phyloP scores from a whole-genome alignment of 495 filamentous ascomycete genomes.

The Penicillium paradoxum region DNA sequence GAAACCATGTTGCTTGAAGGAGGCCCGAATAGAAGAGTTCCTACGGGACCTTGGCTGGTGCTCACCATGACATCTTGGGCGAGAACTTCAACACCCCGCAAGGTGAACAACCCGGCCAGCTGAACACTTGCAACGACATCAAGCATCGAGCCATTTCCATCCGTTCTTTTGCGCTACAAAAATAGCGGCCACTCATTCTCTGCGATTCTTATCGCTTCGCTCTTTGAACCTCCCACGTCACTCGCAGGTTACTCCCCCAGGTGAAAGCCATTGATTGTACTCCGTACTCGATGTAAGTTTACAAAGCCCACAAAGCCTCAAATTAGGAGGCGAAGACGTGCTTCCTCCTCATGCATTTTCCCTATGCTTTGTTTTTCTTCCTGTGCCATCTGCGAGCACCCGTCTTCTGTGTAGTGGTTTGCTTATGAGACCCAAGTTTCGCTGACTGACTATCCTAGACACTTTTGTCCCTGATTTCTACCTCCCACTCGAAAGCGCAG shows the following conservation, averaged over 20 bases:
- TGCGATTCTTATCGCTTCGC: neutral
- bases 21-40: neutral
- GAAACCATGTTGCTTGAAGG: neutral
- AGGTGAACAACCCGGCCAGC: neutral
- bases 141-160: neutral
- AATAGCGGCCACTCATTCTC: neutral
- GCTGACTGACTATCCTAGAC: neutral
- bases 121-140: neutral
- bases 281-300: neutral
- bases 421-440: neutral
- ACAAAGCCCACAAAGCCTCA: no score
- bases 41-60: neutral
- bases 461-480: neutral
- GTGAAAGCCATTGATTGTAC: neutral
- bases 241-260: neutral
- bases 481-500: neutral
- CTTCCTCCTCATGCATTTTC: neutral
- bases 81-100: constrained; percentile 9
- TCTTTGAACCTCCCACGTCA: neutral
- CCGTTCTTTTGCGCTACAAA: neutral
- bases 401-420: neutral
- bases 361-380: constrained; percentile 1
- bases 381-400: constrained; percentile 1
- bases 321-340: neutral
- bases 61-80: constrained; percentile 5